phyloP scores from a whole-genome alignment of 306 rosid genomes.

The Cyamopsis tetragonoloba region DNA sequence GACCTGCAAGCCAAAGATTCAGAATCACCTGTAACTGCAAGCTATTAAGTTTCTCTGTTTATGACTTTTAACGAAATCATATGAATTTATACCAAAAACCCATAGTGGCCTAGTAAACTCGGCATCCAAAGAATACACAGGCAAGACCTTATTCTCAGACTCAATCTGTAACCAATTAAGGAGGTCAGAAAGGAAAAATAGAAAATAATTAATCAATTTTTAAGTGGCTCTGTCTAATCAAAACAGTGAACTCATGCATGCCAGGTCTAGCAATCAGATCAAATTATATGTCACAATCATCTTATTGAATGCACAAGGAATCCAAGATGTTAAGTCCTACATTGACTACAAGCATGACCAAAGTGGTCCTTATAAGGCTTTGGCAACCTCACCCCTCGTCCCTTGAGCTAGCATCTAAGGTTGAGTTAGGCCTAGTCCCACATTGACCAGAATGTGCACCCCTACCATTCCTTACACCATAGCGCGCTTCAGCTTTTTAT shows the following conservation, averaged over 20 bases:
- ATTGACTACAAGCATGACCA: too few species aligned
- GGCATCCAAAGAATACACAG: slow-evolving; percentile 70
- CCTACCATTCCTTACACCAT: too few species aligned
- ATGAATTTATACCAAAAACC: slow-evolving; percentile 77
- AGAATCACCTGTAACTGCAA: slow-evolving; percentile 77
- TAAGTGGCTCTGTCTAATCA: neutral
- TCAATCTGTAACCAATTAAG: slow-evolving; percentile 57
- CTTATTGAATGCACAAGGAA: neutral
- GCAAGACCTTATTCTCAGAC: slow-evolving; percentile 58
- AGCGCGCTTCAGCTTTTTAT: too few species aligned
- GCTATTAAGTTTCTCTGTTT: slow-evolving; percentile 51
- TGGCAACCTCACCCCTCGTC: too few species aligned
- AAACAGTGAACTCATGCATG: slow-evolving; percentile 17
- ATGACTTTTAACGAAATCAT: slow-evolving; percentile 53
- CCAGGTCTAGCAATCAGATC: neutral
- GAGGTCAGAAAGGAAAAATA: slow-evolving; percentile 9
- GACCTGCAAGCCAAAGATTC: slow-evolving; percentile 9
- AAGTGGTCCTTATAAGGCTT: too few species aligned
- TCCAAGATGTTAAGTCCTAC: too few species aligned
- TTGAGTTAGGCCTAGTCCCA: too few species aligned
- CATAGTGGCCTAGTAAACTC: slow-evolving; percentile 84
- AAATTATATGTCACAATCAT: neutral
- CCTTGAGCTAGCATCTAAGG: too few species aligned
- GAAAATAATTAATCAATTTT: neutral
- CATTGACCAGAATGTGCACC: too few species aligned